These are phyloP conservation scores for Dendrothele bispora DNA, from an alignment of 768 basidiomycete genomes.

Conservation along the genomic window DNA sequence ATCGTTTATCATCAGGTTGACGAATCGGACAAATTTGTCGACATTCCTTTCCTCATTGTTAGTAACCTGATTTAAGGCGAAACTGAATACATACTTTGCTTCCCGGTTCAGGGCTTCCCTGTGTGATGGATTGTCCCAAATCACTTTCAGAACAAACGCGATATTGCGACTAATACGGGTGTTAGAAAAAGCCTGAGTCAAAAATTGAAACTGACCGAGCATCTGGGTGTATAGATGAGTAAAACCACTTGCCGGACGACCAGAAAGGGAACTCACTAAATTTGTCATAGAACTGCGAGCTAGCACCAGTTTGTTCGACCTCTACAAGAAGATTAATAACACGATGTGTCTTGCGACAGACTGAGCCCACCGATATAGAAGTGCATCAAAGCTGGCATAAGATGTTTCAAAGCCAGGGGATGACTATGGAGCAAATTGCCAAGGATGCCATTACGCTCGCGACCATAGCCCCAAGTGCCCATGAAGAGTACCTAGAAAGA, in stretches of 20 bases:
- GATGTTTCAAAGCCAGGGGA: constrained; percentile 79
- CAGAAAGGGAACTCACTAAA: constrained; percentile 63
- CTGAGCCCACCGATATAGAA: constrained; percentile 84
- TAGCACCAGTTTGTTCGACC: constrained; percentile 96
- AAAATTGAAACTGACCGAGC: constrained; percentile 41
- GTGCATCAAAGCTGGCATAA: constrained; percentile 89
- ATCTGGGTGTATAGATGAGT: constrained; percentile 34
- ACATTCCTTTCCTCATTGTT: constrained; percentile 55
- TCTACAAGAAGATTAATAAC: constrained; percentile 58
- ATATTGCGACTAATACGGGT: constrained; percentile 70
- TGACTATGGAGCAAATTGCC: constrained; percentile 84
- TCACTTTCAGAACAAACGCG: constrained; percentile 79
- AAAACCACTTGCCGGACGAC: constrained; percentile 1
- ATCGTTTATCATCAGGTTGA: constrained; percentile 98
- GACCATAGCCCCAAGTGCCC: constrained; percentile 66
- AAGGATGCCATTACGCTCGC: constrained; percentile 70
- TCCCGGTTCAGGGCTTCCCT: constrained; percentile 83
- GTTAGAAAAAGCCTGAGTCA: constrained; percentile 12
- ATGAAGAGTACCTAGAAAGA: constrained; percentile 65
- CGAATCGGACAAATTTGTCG: constrained; percentile 92
- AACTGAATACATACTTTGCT: constrained; percentile 54
- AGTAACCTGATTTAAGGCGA: neutral
- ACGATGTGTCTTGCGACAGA: neutral
- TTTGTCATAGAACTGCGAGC: constrained; percentile 99
- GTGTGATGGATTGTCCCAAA: constrained; percentile 91